Base-by-base conservation (phyloP, 257 asterid genomes). In the Striga asiatica region DNA sequence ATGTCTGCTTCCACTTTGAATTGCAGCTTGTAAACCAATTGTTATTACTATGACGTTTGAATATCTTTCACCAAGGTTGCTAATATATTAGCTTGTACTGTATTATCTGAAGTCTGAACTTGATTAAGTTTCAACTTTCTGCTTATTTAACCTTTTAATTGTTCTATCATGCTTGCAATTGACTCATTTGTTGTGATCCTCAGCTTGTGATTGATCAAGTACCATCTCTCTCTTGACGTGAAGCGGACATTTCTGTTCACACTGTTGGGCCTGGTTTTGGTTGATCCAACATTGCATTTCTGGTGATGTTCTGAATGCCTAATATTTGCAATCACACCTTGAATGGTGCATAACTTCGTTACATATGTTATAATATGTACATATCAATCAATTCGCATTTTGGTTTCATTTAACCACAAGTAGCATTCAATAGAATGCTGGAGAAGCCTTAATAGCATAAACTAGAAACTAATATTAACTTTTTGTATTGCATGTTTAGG, bases 221-320 rank as follows among this genome's bases (percentile, higher is more conserved):
- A 32, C 70, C 81, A 62, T 72, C 84, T 38, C n/a, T n/a, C n/a
- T n/a, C 62, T 76, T 49, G 94, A 91, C 74, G 57, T 79, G 79
- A 87, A 79, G 82, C 83, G 98, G 64, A 75, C 89, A 18, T 76
- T 69, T 65, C 52, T 71, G 12, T 87, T 91, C 79, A 77, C 95
- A 38, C 63, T 81, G 39, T 60, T 91, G 85, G 98, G 98, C 55
- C 81, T 89, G 66, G 88, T 68, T 54, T 77, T 86, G 83, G 98
- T 89, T 54, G 98, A 95, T 69, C 98, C 98, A 18, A 75, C 95
- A 39, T 77, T 86, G 80, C 98, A 91, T 74, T 75, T 78, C 79
- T 91, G 96, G 98, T 86, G 86, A 69, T 50, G 46, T 17, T 35
- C 19, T 54, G 54, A 23, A 13, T 56, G 8, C 62, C n/a, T 23